Evolutionary conservation across 108 stramenopile genomes (phyloP).

Genomic region (Cylindrotheca fusiformis): DNA sequence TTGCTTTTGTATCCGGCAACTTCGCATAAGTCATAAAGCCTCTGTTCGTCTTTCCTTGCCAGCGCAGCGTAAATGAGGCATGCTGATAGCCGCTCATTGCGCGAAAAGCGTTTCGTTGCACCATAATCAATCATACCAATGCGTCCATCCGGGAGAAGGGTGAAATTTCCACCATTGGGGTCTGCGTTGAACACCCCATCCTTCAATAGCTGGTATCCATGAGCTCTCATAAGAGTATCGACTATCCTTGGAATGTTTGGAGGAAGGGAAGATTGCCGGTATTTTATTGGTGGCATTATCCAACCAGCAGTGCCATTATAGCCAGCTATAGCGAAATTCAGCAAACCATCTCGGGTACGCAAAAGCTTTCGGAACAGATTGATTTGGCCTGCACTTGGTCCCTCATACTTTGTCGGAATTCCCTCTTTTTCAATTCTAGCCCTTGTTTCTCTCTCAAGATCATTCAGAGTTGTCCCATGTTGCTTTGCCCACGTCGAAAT

Average conservation of each 20-base stretch:
- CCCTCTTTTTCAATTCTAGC: slow-evolving; percentile 31
- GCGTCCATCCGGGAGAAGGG: slow-evolving; percentile 64
- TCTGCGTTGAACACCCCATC: slow-evolving; percentile 68
- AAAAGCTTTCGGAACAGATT: slow-evolving; percentile 15
- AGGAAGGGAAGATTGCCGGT: slow-evolving; percentile 17
- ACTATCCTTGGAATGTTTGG: slow-evolving; percentile 39
- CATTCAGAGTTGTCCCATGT: slow-evolving; percentile 32
- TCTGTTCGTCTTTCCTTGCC: slow-evolving; percentile 28
- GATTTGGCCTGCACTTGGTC: slow-evolving; percentile 24
- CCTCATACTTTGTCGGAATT: slow-evolving; percentile 37
- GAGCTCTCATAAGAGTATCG: slow-evolving; percentile 55
- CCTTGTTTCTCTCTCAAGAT: slow-evolving; percentile 23
- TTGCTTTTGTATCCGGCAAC: slow-evolving; percentile 37
- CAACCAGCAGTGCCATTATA: slow-evolving; percentile 14
- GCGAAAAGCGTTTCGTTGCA: slow-evolving; percentile 29
- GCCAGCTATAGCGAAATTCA: slow-evolving; percentile 8
- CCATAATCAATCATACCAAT: slow-evolving; percentile 83
- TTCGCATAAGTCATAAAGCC: slow-evolving; percentile 21
- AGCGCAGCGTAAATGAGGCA: slow-evolving; percentile 34
- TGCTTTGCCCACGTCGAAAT: slow-evolving; percentile 18
- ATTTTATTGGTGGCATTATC: not conserved
- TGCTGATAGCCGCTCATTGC: slow-evolving; percentile 27
- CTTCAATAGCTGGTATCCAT: slow-evolving; percentile 55
- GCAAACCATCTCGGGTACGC: slow-evolving; percentile 5
- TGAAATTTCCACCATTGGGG: slow-evolving; percentile 58